Evolutionary conservation across 805 yeast genomes (phyloP).

Genomic region (Lipomyces anomalus): DNA sequence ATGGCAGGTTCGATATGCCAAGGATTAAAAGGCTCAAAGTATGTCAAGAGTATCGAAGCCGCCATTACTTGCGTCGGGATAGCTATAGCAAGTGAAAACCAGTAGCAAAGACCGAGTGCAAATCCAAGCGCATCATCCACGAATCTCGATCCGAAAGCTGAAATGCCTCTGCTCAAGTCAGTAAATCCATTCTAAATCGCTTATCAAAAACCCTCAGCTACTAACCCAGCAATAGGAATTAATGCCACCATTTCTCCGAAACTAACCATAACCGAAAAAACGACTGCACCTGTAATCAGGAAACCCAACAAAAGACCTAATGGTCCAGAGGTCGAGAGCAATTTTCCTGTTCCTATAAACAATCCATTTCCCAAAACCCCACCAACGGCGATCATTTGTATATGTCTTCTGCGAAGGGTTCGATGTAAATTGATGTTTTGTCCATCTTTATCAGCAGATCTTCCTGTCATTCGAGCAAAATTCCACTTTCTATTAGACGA

Average conservation of each 20-base stretch:
- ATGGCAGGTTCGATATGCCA: conserved; percentile 55
- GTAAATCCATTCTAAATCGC: too few species aligned
- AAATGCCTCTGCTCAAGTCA: conserved; percentile 47
- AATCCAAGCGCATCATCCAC: conserved; percentile 50
- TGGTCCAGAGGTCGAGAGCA: conserved; percentile 48
- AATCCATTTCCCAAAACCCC: conserved; percentile 74
- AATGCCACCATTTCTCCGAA: conserved; percentile 26
- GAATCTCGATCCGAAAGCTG: conserved; percentile 45
- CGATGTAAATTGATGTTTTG: conserved; percentile 32
- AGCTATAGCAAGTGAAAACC: conserved; percentile 65
- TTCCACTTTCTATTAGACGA: background rate
- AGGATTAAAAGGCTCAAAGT: conserved; percentile 52
- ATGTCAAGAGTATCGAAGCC: conserved; percentile 67
- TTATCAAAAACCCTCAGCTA: too few species aligned
- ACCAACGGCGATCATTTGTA: conserved; percentile 69
- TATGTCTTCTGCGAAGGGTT: conserved; percentile 48
- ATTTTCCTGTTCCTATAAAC: conserved; percentile 61
- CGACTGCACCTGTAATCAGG: conserved; percentile 26
- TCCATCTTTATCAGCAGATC: background rate
- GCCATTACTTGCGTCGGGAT: conserved; percentile 79
- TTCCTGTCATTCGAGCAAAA: background rate
- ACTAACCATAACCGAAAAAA: conserved; percentile 27
- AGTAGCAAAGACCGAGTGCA: conserved; percentile 58
- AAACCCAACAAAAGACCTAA: conserved; percentile 33
- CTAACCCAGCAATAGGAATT: conserved; percentile 43